Conservation (phyloP, 495 filamentous ascomycete species). For the Penicillium odoratum region DNA sequence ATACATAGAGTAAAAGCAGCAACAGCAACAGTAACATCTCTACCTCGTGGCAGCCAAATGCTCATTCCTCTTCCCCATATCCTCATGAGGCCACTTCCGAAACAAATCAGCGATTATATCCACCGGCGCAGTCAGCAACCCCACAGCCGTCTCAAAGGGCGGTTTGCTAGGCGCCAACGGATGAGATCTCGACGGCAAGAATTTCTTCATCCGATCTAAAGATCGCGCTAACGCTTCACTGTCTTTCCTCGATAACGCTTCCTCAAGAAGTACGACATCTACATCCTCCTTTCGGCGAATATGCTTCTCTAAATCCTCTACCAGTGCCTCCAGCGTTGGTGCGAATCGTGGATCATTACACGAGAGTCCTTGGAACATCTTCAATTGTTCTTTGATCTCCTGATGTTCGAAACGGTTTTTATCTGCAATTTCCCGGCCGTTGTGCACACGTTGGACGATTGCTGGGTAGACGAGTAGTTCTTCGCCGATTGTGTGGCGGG, state of each 20-base stretch:
- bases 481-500: conserved; percentile 60
- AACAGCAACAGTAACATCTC: neutral
- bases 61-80: neutral
- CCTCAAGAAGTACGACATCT: conserved; percentile 56
- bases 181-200: conserved; percentile 58
- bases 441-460: conserved; percentile 54
- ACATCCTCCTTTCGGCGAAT: conserved; percentile 57
- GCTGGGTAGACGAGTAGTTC: conserved; percentile 69
- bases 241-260: conserved; percentile 34
- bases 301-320: conserved; percentile 50
- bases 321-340: conserved; percentile 50
- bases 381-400: conserved; percentile 58
- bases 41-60: neutral
- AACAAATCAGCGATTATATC: conserved; percentile 31
- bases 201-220: conserved; percentile 58
- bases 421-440: conserved; percentile 51
- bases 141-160: conserved; percentile 29
- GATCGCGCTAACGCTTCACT: conserved; percentile 46
- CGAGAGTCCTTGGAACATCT: conserved; percentile 55
- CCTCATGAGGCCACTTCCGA: conserved; percentile 31
- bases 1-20: too few species aligned
- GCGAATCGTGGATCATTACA: conserved; percentile 47
- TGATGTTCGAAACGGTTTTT: conserved; percentile 59
- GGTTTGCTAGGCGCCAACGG: conserved; percentile 35
- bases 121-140: conserved; percentile 27